These are phyloP conservation scores for Verticillium nonalfalfae DNA, from an alignment of 2,329 filamentous ascomycete genomes.

Conservation along the genomic window DNA sequence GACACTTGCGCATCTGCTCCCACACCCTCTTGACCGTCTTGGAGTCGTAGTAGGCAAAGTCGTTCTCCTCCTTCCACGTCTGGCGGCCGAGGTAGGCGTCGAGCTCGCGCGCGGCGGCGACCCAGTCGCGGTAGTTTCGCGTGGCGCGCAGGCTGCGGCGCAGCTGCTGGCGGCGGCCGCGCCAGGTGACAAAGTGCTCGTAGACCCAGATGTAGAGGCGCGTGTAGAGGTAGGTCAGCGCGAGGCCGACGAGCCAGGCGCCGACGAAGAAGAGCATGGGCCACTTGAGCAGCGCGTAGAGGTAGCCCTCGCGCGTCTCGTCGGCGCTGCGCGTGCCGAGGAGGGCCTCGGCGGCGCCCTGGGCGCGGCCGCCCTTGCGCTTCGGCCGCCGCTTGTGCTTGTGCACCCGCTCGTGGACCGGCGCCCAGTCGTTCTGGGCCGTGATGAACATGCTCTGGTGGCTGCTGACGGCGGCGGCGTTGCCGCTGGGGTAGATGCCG, in stretches of 20 bases:
- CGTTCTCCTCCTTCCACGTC: slow-evolving; percentile 71
- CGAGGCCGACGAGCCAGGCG: slow-evolving; percentile 72
- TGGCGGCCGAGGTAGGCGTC: slow-evolving; percentile 78
- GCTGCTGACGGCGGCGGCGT: slow-evolving; percentile 14
- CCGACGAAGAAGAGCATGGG: slow-evolving; percentile 76
- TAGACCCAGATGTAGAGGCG: slow-evolving; percentile 87
- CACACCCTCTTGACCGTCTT: slow-evolving; percentile 74
- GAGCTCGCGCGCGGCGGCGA: slow-evolving; percentile 68
- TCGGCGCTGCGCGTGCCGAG: slow-evolving; percentile 64
- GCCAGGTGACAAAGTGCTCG: slow-evolving; percentile 87
- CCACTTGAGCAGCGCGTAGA: slow-evolving; percentile 88
- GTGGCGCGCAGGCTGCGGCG: slow-evolving; percentile 66
- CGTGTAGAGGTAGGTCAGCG: slow-evolving; percentile 70
- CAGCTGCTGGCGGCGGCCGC: slow-evolving; percentile 67
- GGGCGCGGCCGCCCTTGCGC: slow-evolving; percentile 25
- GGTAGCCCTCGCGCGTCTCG: slow-evolving; percentile 88
- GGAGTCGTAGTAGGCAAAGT: slow-evolving; percentile 81
- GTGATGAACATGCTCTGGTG: slow-evolving; percentile 61
- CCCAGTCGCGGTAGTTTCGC: slow-evolving; percentile 77
- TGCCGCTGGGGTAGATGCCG: not conserved
- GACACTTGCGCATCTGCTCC: slow-evolving; percentile 63
- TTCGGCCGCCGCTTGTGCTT: slow-evolving; percentile 39
- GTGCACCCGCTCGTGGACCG: slow-evolving; percentile 60
- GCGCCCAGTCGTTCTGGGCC: slow-evolving; percentile 93
- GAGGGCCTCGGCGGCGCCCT: slow-evolving; percentile 30